Evolutionary conservation across 2,329 filamentous ascomycete genomes (phyloP).

Genomic region (Trichophyton benhamiae): DNA sequence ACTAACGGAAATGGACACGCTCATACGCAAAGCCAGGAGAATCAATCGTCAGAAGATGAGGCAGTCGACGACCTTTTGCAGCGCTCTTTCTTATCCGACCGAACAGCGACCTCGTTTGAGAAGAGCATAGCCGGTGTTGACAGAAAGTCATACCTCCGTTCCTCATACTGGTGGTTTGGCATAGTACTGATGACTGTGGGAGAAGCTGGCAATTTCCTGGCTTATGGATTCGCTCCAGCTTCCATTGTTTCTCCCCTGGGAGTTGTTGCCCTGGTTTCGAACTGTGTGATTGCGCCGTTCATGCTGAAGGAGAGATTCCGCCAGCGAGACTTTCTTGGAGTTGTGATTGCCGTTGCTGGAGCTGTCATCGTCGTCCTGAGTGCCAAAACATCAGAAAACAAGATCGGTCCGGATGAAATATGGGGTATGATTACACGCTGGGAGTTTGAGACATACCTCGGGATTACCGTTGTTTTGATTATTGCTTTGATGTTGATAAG

Average conservation of each 20-base stretch:
- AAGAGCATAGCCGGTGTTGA: constrained; percentile 29
- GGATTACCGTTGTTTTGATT: constrained; percentile 62
- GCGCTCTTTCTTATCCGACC: constrained; percentile 29
- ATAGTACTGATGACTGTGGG: constrained; percentile 86
- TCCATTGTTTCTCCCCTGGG: constrained; percentile 94
- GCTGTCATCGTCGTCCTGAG: constrained; percentile 89
- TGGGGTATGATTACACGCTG: constrained; percentile 77
- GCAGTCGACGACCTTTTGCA: constrained; percentile 31
- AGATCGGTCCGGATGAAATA: constrained; percentile 79
- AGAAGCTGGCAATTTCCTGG: constrained; percentile 90
- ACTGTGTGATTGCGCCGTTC: constrained; percentile 90
- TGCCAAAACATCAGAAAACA: constrained; percentile 77
- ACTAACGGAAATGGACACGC: not conserved
- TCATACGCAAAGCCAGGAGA: constrained; percentile 6
- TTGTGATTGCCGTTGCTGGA: constrained; percentile 72
- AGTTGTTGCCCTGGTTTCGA: constrained; percentile 91
- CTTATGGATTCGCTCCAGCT: constrained; percentile 92
- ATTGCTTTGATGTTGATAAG: constrained; percentile 68
- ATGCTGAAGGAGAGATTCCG: constrained; percentile 88
- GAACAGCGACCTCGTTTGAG: constrained; percentile 28
- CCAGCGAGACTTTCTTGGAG: constrained; percentile 71
- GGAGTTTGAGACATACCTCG: constrained; percentile 85
- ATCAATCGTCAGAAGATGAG: not conserved
- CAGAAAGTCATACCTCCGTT: constrained; percentile 67
- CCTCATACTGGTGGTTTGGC: constrained; percentile 92